phyloP scores from a whole-genome alignment of 768 basidiomycete genomes.

The Inosperma sp. region DNA sequence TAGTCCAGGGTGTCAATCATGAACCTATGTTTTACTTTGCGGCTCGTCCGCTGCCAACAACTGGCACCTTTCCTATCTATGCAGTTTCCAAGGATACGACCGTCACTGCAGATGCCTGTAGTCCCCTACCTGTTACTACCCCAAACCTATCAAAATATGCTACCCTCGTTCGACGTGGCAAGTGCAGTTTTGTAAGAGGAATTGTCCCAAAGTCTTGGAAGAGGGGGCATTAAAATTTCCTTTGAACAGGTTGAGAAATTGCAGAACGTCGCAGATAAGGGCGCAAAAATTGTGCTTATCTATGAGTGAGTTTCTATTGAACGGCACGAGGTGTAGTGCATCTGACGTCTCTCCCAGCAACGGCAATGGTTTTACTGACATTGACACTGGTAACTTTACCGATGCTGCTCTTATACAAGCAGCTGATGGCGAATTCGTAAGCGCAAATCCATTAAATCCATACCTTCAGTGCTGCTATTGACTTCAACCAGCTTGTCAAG shows the following conservation, averaged over 20 bases:
- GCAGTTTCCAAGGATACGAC: slow-evolving; percentile 51
- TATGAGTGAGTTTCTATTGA: slow-evolving; percentile 46
- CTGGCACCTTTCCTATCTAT: slow-evolving; percentile 47
- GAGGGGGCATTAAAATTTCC: background rate
- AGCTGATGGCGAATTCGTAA: slow-evolving; percentile 49
- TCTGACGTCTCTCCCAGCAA: slow-evolving; percentile 31
- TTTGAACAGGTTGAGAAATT: slow-evolving; percentile 42
- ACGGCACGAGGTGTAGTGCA: background rate
- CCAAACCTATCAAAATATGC: slow-evolving; percentile 50
- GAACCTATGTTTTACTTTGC: slow-evolving; percentile 49
- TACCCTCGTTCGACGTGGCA: slow-evolving; percentile 53
- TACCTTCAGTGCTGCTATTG: background rate
- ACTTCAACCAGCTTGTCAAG: slow-evolving; percentile 40
- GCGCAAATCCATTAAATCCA: slow-evolving; percentile 17
- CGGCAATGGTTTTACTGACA: slow-evolving; percentile 41
- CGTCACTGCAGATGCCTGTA: slow-evolving; percentile 53
- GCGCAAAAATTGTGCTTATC: slow-evolving; percentile 42
- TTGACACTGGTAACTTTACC: slow-evolving; percentile 39
- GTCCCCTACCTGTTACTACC: slow-evolving; percentile 45
- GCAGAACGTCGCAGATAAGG: slow-evolving; percentile 48
- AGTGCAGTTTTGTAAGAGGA: slow-evolving; percentile 52
- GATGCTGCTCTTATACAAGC: slow-evolving; percentile 46
- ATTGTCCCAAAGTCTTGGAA: background rate
- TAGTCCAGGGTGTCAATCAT: slow-evolving; percentile 42
- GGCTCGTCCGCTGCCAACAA: slow-evolving; percentile 40